Base-by-base conservation (phyloP, 352 stramenopile species). In the Globisporangium alternatum region DNA sequence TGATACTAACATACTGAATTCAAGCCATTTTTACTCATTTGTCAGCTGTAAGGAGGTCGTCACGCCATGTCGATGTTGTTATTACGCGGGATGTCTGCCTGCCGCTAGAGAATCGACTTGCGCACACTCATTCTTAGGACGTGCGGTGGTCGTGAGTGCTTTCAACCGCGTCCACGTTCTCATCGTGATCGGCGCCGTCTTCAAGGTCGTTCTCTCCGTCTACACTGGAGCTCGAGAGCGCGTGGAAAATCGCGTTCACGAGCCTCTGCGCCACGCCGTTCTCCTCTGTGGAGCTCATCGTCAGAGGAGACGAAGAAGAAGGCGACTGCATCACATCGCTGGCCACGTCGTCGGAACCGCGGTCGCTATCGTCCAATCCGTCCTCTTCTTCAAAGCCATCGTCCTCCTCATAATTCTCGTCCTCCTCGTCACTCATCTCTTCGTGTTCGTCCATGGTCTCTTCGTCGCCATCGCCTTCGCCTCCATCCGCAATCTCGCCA, bases 371-470 rank as follows among this genome's bases (percentile, higher is more conserved):
- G n/a, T 60, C 39, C 53, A 41, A 35, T 19, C 13, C 44, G 15
- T 8, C 53, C 6, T 35, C 35, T 5, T n/a, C 52, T 2, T 37
- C 37, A 9, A 44, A 48, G 10, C n/a, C 22, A 4, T 37, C 9
- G 19, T 49, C 43, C 0, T 48, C 44, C 12, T 31, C 31, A 12
- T 58, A 28, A 28, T 28, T 28, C 25, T 28, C 41, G 21, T 41
- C 52, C 12, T 62, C 54, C 12, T 56, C 54, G 33, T 6, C 53
- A 31, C 37, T 39, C 8, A 13, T 62, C 25, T 75, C 57, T 21
- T 60, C 69, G 44, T 75, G 58, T 13, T 60, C 56, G 13, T 59
- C 53, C 45, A 28, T 69, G 59, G 0, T 67, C 56, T 60, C 66
- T 1, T 67, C 62, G 0, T 65, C 62, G 2, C 57, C 31, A n/a